These are phyloP conservation scores for Lagenidium sp. DNA, from an alignment of 352 stramenopile species.

Conservation along the genomic window DNA sequence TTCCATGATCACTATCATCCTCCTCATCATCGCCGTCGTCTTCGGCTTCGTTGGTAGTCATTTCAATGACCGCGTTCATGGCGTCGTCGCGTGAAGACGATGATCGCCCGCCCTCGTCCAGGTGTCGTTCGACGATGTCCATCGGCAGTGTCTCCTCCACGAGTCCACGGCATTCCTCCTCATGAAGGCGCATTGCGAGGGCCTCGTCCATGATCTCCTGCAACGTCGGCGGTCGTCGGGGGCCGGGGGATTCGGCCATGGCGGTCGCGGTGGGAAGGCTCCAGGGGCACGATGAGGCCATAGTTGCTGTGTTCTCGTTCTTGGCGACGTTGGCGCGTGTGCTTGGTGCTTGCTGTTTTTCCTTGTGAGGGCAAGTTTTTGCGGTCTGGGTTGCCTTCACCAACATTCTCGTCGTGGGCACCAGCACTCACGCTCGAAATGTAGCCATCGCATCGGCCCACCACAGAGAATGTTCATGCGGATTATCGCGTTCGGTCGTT, in stretches of 20 bases:
- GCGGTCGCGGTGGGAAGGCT: not conserved
- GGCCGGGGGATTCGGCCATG: not conserved
- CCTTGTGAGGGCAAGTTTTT: not conserved
- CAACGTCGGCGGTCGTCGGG: conserved; percentile 13
- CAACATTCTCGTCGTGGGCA: not conserved
- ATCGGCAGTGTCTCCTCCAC: conserved; percentile 24
- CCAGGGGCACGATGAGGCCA: conserved; percentile 2
- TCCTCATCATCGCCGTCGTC: not conserved
- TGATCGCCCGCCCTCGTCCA: conserved; percentile 20
- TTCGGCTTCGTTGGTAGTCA: conserved; percentile 25
- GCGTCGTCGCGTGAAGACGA: too few species aligned
- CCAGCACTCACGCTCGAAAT: conserved; percentile 4
- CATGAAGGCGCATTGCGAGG: conserved; percentile 49
- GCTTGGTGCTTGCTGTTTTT: too few species aligned
- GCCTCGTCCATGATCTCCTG: conserved; percentile 70
- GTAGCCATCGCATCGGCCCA: conserved; percentile 4
- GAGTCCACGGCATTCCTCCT: conserved; percentile 37
- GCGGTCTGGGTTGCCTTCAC: conserved; percentile 1
- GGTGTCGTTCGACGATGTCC: conserved; percentile 9
- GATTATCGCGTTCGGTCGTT: too few species aligned
- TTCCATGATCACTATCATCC: not conserved
- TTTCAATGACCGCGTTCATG: conserved; percentile 19
- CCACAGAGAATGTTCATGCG: conserved; percentile 4
- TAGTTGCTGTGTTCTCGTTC: too few species aligned
- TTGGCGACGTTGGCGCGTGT: too few species aligned